Conservation (phyloP, 1,284 basidiomycete species). For the Termitomyces sp. region DNA sequence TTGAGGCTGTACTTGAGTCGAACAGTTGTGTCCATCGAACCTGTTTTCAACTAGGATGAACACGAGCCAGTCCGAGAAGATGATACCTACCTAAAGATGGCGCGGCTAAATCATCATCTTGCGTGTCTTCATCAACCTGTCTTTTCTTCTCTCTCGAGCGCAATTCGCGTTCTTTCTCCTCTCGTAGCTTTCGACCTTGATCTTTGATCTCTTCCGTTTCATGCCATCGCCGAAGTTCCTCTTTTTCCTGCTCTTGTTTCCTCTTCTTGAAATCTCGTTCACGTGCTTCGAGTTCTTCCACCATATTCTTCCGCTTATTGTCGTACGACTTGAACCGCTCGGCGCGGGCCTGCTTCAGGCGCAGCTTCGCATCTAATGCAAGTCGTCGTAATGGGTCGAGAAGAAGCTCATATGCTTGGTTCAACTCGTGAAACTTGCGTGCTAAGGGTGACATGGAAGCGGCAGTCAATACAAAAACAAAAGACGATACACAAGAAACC, state of each 20-base stretch:
- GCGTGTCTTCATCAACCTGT: slow-evolving; percentile 25
- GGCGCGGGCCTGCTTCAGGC: slow-evolving; percentile 65
- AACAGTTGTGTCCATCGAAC: slow-evolving; percentile 67
- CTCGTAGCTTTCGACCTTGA: slow-evolving; percentile 66
- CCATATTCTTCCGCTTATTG: slow-evolving; percentile 71
- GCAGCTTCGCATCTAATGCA: slow-evolving; percentile 78
- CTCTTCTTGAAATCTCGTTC: slow-evolving; percentile 79
- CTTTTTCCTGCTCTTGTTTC: slow-evolving; percentile 54
- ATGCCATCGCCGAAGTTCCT: slow-evolving; percentile 50
- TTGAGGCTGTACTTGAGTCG: slow-evolving; percentile 63
- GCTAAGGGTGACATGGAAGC: slow-evolving; percentile 34
- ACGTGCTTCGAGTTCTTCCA: slow-evolving; percentile 80
- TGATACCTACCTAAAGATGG: slow-evolving; percentile 50
- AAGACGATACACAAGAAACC: slow-evolving; percentile 10
- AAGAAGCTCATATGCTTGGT: slow-evolving; percentile 80
- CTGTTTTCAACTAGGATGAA: slow-evolving; percentile 27
- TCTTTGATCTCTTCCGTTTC: slow-evolving; percentile 78
- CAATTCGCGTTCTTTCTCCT: slow-evolving; percentile 58
- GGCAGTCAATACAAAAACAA: not conserved
- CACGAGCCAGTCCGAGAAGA: not conserved
- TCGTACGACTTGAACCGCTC: slow-evolving; percentile 75
- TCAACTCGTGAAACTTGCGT: slow-evolving; percentile 84
- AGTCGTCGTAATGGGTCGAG: slow-evolving; percentile 79
- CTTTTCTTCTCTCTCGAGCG: slow-evolving; percentile 41
- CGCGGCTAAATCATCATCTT: slow-evolving; percentile 42